These are phyloP conservation scores for Paramyrothecium roridum DNA, from an alignment of 2,329 filamentous ascomycete species.

Conservation along the genomic window DNA sequence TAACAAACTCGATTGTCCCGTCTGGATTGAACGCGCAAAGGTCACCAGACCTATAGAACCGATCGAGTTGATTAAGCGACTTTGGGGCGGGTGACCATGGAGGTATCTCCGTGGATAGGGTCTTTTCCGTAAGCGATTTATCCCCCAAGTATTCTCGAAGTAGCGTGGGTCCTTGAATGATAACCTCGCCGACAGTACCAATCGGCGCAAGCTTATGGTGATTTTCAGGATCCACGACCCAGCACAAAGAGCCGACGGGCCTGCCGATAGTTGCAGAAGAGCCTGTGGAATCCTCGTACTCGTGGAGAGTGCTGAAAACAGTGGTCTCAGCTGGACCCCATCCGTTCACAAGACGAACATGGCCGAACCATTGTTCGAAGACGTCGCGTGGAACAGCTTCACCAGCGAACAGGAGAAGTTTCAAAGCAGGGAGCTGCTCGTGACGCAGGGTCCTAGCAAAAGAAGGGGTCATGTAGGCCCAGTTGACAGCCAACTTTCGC, in stretches of 20 bases:
- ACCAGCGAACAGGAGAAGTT: constrained; percentile 12
- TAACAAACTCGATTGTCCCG: constrained; percentile 28
- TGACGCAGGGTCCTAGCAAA: constrained; percentile 9
- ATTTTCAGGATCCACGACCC: constrained; percentile 12
- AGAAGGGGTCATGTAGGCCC: constrained; percentile 17
- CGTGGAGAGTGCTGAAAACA: constrained; percentile 1
- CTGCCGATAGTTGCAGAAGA: background rate
- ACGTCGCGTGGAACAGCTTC: constrained; percentile 12
- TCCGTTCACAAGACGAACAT: constrained; percentile 7
- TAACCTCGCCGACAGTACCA: constrained; percentile 11
- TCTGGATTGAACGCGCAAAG: constrained; percentile 14
- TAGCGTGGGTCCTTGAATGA: constrained; percentile 16
- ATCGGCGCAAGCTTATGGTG: constrained; percentile 10
- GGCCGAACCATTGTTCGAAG: constrained; percentile 9
- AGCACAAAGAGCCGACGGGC: background rate
- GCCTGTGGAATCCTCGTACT: background rate
- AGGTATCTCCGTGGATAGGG: constrained; percentile 18
- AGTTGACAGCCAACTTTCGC: constrained; percentile 9
- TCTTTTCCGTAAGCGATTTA: no score
- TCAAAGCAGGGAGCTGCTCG: constrained; percentile 10
- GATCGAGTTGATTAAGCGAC: background rate
- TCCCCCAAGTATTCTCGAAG: constrained; percentile 18
- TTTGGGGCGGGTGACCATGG: constrained; percentile 8
- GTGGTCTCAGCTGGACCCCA: constrained; percentile 7
- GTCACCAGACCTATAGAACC: background rate